Evolutionary conservation across 805 yeast genomes (phyloP), one percentile per base, ranked within the genome.

Genomic region (Hermanozyma aechmeae): DNA sequence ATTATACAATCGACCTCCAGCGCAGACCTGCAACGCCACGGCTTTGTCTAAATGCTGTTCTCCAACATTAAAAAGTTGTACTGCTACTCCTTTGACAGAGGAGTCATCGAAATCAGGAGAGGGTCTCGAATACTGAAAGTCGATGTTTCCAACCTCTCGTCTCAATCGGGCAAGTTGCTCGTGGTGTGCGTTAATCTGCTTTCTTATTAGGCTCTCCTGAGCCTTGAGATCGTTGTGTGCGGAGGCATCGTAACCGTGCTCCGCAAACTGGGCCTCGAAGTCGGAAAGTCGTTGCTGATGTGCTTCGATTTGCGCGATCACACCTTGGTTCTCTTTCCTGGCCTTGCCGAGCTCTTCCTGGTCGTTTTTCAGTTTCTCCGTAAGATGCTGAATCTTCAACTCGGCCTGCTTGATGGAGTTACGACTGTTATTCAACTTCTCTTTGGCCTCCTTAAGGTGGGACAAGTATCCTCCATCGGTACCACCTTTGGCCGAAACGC

Each of bases 1-100:
- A 45, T 87, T 86, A 51, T 75, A 93, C 17, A 93, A 55, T 42
- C 87, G 66, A 4, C 89, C 93, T 27, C 98, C 99, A 2, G 96
- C 98, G 50, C 94, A 79, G 2, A 84, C 79, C 53, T 92, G 96
- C 20, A 92, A 60, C 1, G 99, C 98, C 15, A 78, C 65, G 1
- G 94, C 79, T 30, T 77, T 74, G 15, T 71, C 69, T 31, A 56
- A 49, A 27, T 79, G 72, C 1, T 62, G 49, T 25, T 76, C 74
- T 12, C 69, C 68, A 13, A 92, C 49, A 1, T 65, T 54, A 48
- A 93, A 85, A 28, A 92, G 58, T 46, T 82, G 92, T 2, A 95
- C 95, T 10, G 89, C 94, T 12, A 86, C 72, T 25, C 99, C 99
- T 46, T 76, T 79, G 3, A 92, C 93, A 1, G 79, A 64, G 1